Base-by-base conservation (phyloP, 2,329 filamentous ascomycete species). In the Hyphodiscus sp. region DNA sequence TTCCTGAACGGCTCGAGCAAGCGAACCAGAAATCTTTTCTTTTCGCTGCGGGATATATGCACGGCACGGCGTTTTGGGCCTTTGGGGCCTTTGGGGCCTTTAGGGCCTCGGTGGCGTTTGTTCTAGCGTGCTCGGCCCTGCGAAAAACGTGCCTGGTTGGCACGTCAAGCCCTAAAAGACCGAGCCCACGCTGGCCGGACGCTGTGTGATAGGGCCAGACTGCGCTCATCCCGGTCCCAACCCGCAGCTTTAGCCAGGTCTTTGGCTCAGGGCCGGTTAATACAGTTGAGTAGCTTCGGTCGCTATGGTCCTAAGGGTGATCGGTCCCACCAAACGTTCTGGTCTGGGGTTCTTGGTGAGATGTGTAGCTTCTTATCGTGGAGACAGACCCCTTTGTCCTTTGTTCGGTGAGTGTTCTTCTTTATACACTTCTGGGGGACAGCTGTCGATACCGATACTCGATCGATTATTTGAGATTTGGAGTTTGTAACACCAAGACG, bases 81-180 rank as follows among this genome's bases (percentile, higher is more conserved):
- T 20, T 26, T 29, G 41, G 38, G 20, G 38, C 41, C 20, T 46
- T 26, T 20, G 26, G 45, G 16, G 8, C 19, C 20, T 18, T 30
- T 43, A 42, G 20, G 38, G 20, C 30, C 33, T 26, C 10, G 20
- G 42, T 48, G 15, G 41, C 29, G 50, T 44, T 26, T 33, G 41
- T 50, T 44, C 48, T 50, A 50, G 48, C 44, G 20, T 33, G 20
- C 18, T 15, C 20, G 44, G 23, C 45, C 44, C 20, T 15, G 18
- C 5, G 16, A 48, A 43, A 44, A 44, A 43, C 44, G 45, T 52
- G 45, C 5, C 11, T 38, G 10, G 47, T 51, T 53, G 57, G 56
- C 52, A 50, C 45, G 56, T 56, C 45, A 45, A 47, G 57, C 52
- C 16, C 19, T 3, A 8, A 13, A 52, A 51, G 45, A 49, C 45